These are phyloP conservation scores for Hypoxylon sp. DNA, from an alignment of 2,329 filamentous ascomycete species.

Conservation along the genomic window DNA sequence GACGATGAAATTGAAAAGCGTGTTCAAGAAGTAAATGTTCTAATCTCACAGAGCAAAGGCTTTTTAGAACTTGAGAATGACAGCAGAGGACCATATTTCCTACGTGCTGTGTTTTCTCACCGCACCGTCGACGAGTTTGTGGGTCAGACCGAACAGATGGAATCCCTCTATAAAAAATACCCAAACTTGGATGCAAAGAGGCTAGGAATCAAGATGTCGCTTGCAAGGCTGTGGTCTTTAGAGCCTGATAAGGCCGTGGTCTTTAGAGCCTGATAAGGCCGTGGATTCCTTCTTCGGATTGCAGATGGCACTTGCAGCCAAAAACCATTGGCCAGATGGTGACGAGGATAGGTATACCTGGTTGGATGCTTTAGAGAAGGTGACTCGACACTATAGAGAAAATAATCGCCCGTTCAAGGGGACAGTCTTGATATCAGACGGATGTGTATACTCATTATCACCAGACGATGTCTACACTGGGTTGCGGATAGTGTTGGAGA, in stretches of 20 bases:
- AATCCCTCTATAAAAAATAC: background rate
- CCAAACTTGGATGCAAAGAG: background rate
- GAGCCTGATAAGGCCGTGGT: no score
- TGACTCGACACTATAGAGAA: background rate
- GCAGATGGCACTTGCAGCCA: no score
- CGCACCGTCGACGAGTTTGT: slow-evolving; percentile 14
- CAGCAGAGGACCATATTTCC: no score
- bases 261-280: no score
- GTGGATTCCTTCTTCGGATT: no score
- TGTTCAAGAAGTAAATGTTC: slow-evolving; percentile 3
- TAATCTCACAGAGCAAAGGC: slow-evolving; percentile 4
- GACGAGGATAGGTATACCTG: background rate
- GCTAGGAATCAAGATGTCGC: background rate
- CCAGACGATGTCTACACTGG: slow-evolving; percentile 12
- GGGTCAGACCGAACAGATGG: slow-evolving; percentile 7
- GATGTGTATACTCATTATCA: no score
- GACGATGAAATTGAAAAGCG: slow-evolving; percentile 1
- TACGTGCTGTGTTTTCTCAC: slow-evolving; percentile 6
- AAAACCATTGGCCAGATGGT: background rate
- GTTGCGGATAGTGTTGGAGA: background rate
- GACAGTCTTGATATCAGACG: no score
- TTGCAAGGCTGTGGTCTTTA: slow-evolving; percentile 12
- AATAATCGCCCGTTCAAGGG: no score
- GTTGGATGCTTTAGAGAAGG: slow-evolving; percentile 3
- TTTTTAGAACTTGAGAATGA: no score